phyloP scores from a whole-genome alignment of 1,284 basidiomycete species.

The Irpex lacteus region DNA sequence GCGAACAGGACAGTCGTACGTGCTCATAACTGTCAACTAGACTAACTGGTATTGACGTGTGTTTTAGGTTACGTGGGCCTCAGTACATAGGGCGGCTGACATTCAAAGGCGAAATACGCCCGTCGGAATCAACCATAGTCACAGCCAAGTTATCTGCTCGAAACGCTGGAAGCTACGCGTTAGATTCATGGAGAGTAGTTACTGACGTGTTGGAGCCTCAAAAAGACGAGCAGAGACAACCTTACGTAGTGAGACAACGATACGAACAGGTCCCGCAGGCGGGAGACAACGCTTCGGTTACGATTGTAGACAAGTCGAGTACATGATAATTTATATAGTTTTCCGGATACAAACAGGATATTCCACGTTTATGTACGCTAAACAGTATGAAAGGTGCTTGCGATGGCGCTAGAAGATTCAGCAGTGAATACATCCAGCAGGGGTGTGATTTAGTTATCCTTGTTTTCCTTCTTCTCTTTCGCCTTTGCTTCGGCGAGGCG shows the following conservation, averaged over 20 bases:
- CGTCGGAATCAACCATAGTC: constrained; percentile 43
- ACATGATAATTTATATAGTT: neutral
- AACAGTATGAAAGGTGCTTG: too few species aligned
- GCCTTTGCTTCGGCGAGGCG: constrained; percentile 45
- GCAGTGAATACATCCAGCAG: neutral
- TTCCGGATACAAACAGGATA: neutral
- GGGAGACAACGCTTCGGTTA: constrained; percentile 40
- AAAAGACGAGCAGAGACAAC: constrained; percentile 13
- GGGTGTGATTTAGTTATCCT: constrained; percentile 27
- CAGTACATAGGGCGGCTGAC: constrained; percentile 60
- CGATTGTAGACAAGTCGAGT: constrained; percentile 34
- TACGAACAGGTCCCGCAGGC: constrained; percentile 49
- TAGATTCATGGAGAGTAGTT: constrained; percentile 64
- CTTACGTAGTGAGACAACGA: constrained; percentile 36
- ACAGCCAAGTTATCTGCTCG: constrained; percentile 54
- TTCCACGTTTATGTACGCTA: neutral
- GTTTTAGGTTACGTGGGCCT: constrained; percentile 41
- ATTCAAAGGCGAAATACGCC: constrained; percentile 52
- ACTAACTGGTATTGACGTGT: neutral
- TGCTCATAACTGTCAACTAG: constrained; percentile 3
- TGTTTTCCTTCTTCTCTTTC: constrained; percentile 40
- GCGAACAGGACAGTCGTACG: constrained; percentile 34
- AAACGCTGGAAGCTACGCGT: constrained; percentile 61
- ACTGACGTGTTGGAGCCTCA: constrained; percentile 51
- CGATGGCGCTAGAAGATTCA: neutral